Conservation (phyloP, 441 rosid species). For the Populus hybrid region DNA sequence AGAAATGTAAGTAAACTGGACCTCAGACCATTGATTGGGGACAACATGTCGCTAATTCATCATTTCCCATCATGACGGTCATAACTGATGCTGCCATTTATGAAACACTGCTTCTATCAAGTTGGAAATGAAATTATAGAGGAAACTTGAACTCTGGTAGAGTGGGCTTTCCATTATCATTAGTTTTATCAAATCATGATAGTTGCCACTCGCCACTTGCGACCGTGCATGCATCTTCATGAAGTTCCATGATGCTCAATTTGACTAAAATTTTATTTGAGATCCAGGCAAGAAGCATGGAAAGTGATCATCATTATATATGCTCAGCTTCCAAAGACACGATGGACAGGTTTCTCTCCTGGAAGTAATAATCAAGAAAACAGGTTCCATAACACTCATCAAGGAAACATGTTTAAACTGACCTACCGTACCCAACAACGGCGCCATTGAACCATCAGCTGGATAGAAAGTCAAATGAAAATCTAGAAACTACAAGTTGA, state of each 20-base stretch:
- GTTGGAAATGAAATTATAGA: conserved; percentile 6
- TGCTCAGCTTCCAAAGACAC: neutral
- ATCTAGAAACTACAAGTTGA: neutral
- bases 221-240: neutral
- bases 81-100: conserved; percentile 2
- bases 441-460: conserved; percentile 3
- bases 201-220: neutral
- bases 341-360: neutral
- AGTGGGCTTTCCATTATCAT: neutral
- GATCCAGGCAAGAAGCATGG: conserved; percentile 59
- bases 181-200: neutral
- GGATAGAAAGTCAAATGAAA: conserved; percentile 9
- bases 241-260: neutral
- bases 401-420: neutral
- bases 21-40: conserved; percentile 2
- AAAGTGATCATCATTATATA: conserved; percentile 32
- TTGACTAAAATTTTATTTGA: conserved; percentile 14
- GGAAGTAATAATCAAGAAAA: neutral
- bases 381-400: neutral
- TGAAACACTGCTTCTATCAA: neutral
- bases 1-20: neutral
- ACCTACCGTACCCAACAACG: conserved; percentile 3
- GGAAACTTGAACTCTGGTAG: conserved; percentile 6
- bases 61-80: conserved; percentile 17
- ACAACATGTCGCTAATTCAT: conserved; percentile 3